These are phyloP conservation scores for Hypoxylon sp. DNA, from an alignment of 2,329 filamentous ascomycete genomes.

Conservation along the genomic window DNA sequence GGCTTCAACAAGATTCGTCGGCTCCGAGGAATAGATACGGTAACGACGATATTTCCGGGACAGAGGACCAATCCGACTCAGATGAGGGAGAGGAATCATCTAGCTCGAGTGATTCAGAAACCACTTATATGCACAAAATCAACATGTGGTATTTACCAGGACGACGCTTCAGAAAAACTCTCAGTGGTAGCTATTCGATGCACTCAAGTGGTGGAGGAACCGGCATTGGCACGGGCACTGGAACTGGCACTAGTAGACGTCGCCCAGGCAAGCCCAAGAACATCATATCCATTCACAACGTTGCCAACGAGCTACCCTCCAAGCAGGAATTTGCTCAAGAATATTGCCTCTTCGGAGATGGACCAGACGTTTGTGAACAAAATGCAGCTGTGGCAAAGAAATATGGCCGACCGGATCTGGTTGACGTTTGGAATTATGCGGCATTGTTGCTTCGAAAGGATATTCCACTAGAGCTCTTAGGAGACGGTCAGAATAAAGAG, in stretches of 20 bases:
- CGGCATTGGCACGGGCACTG: conserved; percentile 69
- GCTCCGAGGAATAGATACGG: conserved; percentile 61
- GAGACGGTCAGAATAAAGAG: conserved; percentile 66
- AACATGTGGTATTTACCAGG: conserved; percentile 69
- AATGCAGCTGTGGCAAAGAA: conserved; percentile 84
- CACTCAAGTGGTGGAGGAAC: conserved; percentile 73
- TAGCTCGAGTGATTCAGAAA: conserved; percentile 72
- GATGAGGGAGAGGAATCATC: conserved; percentile 64
- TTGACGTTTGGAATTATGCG: conserved; percentile 86
- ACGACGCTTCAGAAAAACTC: conserved; percentile 66
- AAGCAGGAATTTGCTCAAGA: conserved; percentile 81
- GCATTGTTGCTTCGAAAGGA: conserved; percentile 82
- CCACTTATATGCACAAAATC: conserved; percentile 72
- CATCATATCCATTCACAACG: conserved; percentile 78
- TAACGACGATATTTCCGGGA: conserved; percentile 64
- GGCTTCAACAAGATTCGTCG: conserved; percentile 65
- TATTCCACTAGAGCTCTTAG: conserved; percentile 76
- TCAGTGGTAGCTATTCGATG: conserved; percentile 68
- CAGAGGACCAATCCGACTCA: conserved; percentile 66
- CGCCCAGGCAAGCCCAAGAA: conserved; percentile 70
- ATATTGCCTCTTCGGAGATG: conserved; percentile 87
- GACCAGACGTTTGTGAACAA: conserved; percentile 83
- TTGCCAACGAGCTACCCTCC: conserved; percentile 80
- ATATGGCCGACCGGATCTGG: conserved; percentile 77
- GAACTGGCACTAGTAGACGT: conserved; percentile 65